phyloP scores from a whole-genome alignment of 1,139 yeast genomes.

The Scheffersomyces titani region DNA sequence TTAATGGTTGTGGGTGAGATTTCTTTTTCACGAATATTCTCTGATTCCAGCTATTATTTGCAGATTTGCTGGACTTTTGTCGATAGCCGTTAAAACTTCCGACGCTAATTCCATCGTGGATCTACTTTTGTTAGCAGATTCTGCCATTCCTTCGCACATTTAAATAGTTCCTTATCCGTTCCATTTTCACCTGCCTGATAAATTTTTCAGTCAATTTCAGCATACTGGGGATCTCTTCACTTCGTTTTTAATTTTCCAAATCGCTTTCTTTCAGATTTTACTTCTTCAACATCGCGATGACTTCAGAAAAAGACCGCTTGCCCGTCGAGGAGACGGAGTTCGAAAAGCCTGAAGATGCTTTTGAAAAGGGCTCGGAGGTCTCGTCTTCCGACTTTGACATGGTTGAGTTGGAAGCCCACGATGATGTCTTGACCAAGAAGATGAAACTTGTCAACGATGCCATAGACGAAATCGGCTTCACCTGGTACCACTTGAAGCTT shows the following conservation, averaged over 20 bases:
- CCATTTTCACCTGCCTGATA: background rate
- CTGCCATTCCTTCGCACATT: background rate
- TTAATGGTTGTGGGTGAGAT: background rate
- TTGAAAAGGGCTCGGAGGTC: background rate
- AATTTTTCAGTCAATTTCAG: background rate
- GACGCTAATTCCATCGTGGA: background rate
- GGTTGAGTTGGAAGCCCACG: slow-evolving; percentile 23
- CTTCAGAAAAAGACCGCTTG: background rate
- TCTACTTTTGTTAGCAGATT: background rate
- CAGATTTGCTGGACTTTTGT: background rate
- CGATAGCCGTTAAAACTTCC: background rate
- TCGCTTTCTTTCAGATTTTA: background rate
- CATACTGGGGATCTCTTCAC: background rate
- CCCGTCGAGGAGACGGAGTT: background rate
- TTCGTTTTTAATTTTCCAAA: background rate
- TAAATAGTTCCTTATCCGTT: background rate
- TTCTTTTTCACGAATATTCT: background rate
- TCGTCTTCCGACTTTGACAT: slow-evolving; percentile 12
- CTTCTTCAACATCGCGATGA: background rate
- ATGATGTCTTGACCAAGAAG: slow-evolving; percentile 33
- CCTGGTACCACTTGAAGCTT: slow-evolving; percentile 46
- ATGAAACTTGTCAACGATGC: slow-evolving; percentile 46
- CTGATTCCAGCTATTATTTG: background rate
- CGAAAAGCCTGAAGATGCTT: background rate
- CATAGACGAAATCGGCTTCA: slow-evolving; percentile 53